phyloP scores from a whole-genome alignment of 805 yeast genomes.

The Saturnispora besseyi region DNA sequence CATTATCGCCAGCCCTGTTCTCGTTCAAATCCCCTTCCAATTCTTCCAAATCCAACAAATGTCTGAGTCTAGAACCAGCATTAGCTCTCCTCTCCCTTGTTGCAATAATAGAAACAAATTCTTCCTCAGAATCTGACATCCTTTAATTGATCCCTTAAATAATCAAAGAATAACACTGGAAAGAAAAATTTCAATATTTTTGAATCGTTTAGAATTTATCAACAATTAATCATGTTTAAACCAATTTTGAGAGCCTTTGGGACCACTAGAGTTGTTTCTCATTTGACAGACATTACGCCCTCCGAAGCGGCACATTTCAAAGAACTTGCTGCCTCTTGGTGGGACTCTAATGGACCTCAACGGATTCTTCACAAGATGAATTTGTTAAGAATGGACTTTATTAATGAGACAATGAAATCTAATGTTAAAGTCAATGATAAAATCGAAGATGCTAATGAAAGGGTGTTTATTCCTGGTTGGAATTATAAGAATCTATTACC shows the following conservation, averaged over 20 bases:
- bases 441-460: conserved; percentile 30
- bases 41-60: conserved; percentile 62
- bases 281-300: conserved; percentile 34
- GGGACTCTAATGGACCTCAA: conserved; percentile 93
- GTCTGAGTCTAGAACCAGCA: conserved; percentile 80
- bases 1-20: conserved; percentile 22
- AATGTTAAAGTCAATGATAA: conserved; percentile 37
- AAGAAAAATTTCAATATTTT: background rate
- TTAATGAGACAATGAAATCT: conserved; percentile 47
- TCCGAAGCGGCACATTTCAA: conserved; percentile 78
- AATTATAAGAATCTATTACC: conserved; percentile 57
- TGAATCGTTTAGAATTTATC: background rate
- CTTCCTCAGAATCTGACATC: conserved; percentile 24
- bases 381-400: conserved; percentile 77
- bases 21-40: conserved; percentile 21
- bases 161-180: background rate
- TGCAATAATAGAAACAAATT: conserved; percentile 51
- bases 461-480: conserved; percentile 70
- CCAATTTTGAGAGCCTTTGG: background rate
- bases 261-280: background rate
- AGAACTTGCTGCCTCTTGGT: conserved; percentile 90
- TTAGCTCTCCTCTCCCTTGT: conserved; percentile 74
- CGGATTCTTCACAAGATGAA: conserved; percentile 94
- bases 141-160: background rate
- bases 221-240: background rate